Evolutionary conservation across 2,329 filamentous ascomycete genomes (phyloP).

Genomic region (Sclerotinia borealis): DNA sequence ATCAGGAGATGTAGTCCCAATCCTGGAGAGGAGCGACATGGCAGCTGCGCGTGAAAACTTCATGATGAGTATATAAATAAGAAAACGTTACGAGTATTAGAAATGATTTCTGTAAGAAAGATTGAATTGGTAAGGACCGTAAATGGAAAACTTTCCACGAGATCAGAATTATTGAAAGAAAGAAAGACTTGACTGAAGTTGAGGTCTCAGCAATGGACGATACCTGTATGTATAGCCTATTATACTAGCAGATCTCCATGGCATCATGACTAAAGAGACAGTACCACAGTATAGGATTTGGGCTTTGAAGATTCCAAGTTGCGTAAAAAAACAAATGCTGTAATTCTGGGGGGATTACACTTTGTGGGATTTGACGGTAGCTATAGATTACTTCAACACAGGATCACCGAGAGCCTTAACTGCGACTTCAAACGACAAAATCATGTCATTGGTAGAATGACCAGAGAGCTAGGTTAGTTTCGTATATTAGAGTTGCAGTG

Average conservation of each 20-base stretch:
- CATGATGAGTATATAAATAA: neutral
- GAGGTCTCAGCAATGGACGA: neutral
- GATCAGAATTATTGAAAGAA: neutral
- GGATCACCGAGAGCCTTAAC: neutral
- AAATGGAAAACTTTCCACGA: neutral
- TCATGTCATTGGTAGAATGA: neutral
- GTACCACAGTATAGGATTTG: neutral
- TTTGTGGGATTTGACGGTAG: neutral
- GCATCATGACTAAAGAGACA: neutral
- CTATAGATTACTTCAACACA: neutral
- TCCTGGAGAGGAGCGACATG: neutral
- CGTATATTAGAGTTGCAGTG: neutral
- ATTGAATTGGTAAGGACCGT: slow-evolving; percentile 3
- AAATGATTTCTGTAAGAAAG: neutral
- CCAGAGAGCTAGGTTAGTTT: neutral
- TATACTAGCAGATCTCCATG: neutral
- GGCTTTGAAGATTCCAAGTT: neutral
- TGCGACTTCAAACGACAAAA: neutral
- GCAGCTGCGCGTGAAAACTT: slow-evolving; percentile 1
- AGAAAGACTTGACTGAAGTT: neutral
- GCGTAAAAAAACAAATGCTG: neutral
- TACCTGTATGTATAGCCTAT: neutral
- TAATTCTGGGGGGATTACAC: neutral
- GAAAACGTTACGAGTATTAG: neutral
- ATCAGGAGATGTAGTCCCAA: slow-evolving; percentile 3